A percentile compares a stretch with the other conserved stretches of the same genome.
Evolutionary conservation across 2,329 filamentous ascomycete species (phyloP).

Genomic region (Xylariaceae sp.): DNA sequence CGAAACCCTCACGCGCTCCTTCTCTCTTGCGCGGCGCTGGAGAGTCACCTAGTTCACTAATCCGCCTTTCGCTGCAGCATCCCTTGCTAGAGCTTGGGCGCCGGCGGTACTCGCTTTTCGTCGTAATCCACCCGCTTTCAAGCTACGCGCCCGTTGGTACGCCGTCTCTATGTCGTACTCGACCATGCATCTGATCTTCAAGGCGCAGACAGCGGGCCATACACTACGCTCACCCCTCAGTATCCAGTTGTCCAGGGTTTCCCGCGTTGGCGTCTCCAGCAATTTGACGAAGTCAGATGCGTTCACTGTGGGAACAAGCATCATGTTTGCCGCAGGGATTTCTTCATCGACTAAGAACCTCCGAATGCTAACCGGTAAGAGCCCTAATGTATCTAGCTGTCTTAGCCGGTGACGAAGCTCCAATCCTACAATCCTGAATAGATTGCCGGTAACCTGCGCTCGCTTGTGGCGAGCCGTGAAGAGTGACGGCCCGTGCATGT

Average conservation of each 20-base stretch:
- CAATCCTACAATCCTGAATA: constrained; percentile 65
- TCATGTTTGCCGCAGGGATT: constrained; percentile 73
- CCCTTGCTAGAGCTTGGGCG: constrained; percentile 5
- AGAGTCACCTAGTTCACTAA: constrained; percentile 4
- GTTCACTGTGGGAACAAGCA: constrained; percentile 75
- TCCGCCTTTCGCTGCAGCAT: constrained; percentile 5
- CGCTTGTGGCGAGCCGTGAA: constrained; percentile 56
- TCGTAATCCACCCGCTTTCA: constrained; percentile 50
- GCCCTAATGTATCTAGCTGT: constrained; percentile 73
- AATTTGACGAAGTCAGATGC: constrained; percentile 70
- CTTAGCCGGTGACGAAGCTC: constrained; percentile 77
- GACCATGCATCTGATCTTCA: constrained; percentile 77
- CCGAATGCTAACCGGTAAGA: constrained; percentile 66
- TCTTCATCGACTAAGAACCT: constrained; percentile 79
- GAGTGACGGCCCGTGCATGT: constrained; percentile 70
- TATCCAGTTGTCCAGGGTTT: constrained; percentile 81
- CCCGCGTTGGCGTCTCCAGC: constrained; percentile 75
- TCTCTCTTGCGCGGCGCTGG: neutral
- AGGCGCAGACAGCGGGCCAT: constrained; percentile 81
- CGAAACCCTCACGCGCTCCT: neutral
- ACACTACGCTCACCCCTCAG: constrained; percentile 78
- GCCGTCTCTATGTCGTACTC: constrained; percentile 84
- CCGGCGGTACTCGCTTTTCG: constrained; percentile 37
- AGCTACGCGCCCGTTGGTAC: constrained; percentile 72
- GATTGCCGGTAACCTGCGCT: constrained; percentile 53